These are phyloP conservation scores for Tinospora cordifolia DNA, from an alignment of 164 flowering plant species.

Conservation along the genomic window DNA sequence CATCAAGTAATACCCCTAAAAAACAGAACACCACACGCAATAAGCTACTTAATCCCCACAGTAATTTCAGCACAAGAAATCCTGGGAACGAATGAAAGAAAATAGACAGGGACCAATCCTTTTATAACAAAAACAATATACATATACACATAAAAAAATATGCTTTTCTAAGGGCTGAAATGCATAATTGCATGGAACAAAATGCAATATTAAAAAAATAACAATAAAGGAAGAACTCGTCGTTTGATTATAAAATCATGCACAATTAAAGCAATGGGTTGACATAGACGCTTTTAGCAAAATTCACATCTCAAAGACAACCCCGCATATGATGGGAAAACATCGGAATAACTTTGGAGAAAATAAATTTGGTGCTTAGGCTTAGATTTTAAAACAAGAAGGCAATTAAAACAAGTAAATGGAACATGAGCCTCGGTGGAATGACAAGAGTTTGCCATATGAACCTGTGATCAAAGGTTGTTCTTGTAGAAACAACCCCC, in stretches of 20 bases:
- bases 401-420: neutral
- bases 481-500: too few species aligned
- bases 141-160: neutral
- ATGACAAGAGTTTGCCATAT: too few species aligned
- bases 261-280: neutral
- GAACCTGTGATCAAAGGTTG: too few species aligned
- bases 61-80: neutral
- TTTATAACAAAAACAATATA: neutral
- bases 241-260: neutral
- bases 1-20: conserved; percentile 90
- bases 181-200: neutral
- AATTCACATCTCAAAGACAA: neutral
- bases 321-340: neutral
- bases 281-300: neutral
- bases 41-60: neutral
- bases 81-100: neutral
- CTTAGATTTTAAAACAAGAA: neutral
- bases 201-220: neutral
- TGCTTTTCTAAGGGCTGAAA: neutral
- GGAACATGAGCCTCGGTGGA: too few species aligned
- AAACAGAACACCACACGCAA: conserved; percentile 2
- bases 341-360: neutral
- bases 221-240: neutral
- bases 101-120: neutral
- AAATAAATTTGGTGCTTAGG: neutral